Evolutionary conservation across 345 rosid genomes (phyloP).

Genomic region (Carallia brachiata): DNA sequence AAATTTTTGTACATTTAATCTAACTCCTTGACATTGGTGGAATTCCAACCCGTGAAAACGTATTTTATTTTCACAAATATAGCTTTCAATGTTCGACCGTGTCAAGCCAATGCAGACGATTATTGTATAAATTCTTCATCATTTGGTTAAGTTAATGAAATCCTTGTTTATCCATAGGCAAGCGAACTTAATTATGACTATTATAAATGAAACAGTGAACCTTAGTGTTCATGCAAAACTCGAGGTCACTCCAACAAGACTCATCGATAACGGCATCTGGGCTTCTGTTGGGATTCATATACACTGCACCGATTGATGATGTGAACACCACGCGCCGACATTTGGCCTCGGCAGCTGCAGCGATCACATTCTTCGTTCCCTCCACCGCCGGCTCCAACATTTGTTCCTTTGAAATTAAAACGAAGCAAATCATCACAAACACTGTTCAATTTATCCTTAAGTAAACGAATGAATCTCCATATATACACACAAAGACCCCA

Average conservation of each 20-base stretch:
- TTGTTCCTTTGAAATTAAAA: constrained; percentile 51
- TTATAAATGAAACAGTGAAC: constrained; percentile 22
- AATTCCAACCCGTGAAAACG: too few relatives aligned
- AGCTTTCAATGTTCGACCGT: too few relatives aligned
- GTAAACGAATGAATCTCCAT: too few relatives aligned
- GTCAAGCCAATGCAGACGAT: too few relatives aligned
- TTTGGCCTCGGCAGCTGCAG: constrained; percentile 78
- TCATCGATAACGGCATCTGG: constrained; percentile 78
- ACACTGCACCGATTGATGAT: constrained; percentile 85
- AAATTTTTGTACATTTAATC: too few relatives aligned
- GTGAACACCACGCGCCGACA: constrained; percentile 89
- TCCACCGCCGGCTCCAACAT: constrained; percentile 97
- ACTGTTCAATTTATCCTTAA: neutral
- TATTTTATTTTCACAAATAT: too few relatives aligned
- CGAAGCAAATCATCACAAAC: neutral
- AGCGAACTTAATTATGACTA: neutral
- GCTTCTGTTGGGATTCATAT: constrained; percentile 83
- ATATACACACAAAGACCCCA: too few relatives aligned
- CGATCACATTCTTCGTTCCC: constrained; percentile 79
- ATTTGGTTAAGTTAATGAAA: too few relatives aligned
- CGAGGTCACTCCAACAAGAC: constrained; percentile 96
- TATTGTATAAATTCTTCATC: too few relatives aligned
- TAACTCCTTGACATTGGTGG: too few relatives aligned
- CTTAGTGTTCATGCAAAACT: constrained; percentile 91
- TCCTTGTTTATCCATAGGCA: too few relatives aligned